Percentiles rank a stretch among this genome's conserved stretches.
phyloP scores from a whole-genome alignment of 352 stramenopile genomes.

The Phytopythium sindhum region DNA sequence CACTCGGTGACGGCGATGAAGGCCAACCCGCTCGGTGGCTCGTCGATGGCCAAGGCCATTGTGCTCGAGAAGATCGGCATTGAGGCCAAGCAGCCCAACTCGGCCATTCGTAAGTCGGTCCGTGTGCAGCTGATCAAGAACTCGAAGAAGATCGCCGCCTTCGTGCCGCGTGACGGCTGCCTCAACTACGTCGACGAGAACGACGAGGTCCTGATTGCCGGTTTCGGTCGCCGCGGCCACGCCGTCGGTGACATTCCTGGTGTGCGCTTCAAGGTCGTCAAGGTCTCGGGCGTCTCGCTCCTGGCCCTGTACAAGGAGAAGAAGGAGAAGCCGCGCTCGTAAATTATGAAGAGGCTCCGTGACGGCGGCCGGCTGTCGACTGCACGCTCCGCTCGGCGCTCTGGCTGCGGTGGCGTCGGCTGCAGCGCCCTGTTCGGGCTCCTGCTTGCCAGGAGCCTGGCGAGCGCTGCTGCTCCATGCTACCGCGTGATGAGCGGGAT shows the following conservation, averaged over 20 bases:
- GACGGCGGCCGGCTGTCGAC: background rate
- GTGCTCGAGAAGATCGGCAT: slow-evolving; percentile 99
- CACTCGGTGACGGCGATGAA: slow-evolving; percentile 99
- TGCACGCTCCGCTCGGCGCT: background rate
- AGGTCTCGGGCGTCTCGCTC: slow-evolving; percentile 98
- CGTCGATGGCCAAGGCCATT: slow-evolving; percentile 99
- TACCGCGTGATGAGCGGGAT: background rate
- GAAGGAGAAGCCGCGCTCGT: slow-evolving; percentile 99
- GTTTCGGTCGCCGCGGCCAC: slow-evolving; percentile 99
- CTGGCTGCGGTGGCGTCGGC: background rate
- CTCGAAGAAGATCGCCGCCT: slow-evolving; percentile 99
- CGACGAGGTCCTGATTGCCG: slow-evolving; percentile 99
- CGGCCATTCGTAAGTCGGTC: slow-evolving; percentile 99
- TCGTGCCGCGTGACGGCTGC: slow-evolving; percentile 99
- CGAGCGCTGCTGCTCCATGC: background rate
- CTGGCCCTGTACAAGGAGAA: slow-evolving; percentile 99
- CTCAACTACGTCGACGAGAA: slow-evolving; percentile 99
- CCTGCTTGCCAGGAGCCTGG: background rate
- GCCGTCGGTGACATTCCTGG: slow-evolving; percentile 99
- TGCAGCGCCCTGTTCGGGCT: background rate
- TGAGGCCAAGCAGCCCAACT: slow-evolving; percentile 99
- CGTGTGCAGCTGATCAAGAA: slow-evolving; percentile 99
- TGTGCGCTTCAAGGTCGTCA: slow-evolving; percentile 99
- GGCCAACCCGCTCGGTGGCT: slow-evolving; percentile 99
- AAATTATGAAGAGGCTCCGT: slow-evolving; percentile 48